Evolutionary conservation across 768 basidiomycete genomes (phyloP), one percentile per base, ranked within the genome.

Genomic region (Auriculariales sp.): DNA sequence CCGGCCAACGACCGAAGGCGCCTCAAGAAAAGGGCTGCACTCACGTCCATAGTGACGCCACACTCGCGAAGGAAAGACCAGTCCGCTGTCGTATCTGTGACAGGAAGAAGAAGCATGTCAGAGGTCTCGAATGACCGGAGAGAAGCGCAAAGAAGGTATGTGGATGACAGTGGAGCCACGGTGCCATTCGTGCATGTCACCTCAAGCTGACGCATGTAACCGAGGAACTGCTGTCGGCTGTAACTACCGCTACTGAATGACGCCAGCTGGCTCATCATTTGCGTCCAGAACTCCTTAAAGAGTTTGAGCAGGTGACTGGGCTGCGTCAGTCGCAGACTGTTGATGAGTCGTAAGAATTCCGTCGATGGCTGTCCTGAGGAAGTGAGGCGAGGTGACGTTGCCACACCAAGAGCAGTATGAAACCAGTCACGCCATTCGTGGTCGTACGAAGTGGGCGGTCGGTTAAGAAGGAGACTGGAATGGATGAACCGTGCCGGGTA

Each of bases 1-100:
- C 59, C 46, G 22, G 52, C 52, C 7, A 55, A 6, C n/a, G n/a
- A n/a, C n/a, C n/a, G 19, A 11, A 60, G 59, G 28, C 36, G 44
- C 17, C 53, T 57, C 17, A 60, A 22, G 32, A 32, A 60, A 51
- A 56, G 51, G 4, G 49, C 45, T 3, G 51, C 50, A 19, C 53
- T 50, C 32, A 57, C 19, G 28, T 55, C 50, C 4, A 42, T 46
- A 11, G 49, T 42, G 11, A 59, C 58, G 14, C 58, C 58, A 4
- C 59, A 48, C 11, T 19, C n/a, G 4, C 34, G 36, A 12, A 59
- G 50, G 35, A 59, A 59, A 28, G 53, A 34, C 58, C 58, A 59
- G 12, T 44, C 31, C 7, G 15, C 19, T 27, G 52, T 39, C 17
- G 19, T 10, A 25, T 59, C 55, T 5, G 58, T 51, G 27, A 59